Evolutionary conservation across 176 grass and related monocot species (phyloP).

Genomic region (Zoysia pacifica): DNA sequence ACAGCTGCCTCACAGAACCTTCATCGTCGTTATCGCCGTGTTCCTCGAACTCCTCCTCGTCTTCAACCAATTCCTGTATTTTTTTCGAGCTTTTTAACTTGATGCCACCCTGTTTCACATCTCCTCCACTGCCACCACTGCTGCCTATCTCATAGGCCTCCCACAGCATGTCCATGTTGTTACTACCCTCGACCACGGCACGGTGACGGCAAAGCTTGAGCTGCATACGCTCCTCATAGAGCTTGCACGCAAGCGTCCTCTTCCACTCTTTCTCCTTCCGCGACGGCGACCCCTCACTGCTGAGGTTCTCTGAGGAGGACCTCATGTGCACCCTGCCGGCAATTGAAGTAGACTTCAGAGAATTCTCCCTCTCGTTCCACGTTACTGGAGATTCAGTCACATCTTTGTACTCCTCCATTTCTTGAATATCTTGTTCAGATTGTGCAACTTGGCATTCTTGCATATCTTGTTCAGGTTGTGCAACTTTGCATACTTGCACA

Average conservation of each 20-base stretch:
- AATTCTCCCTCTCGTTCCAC: constrained; percentile 30
- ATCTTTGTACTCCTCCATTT: constrained; percentile 5
- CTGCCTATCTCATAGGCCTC: constrained; percentile 85
- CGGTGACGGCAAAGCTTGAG: constrained; percentile 59
- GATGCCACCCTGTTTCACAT: constrained; percentile 23
- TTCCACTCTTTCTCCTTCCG: constrained; percentile 85
- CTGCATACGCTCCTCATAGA: constrained; percentile 89
- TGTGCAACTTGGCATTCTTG: no score
- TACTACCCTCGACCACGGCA: constrained; percentile 48
- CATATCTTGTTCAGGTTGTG: not conserved
- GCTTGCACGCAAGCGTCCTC: constrained; percentile 84
- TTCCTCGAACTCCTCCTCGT: constrained; percentile 16
- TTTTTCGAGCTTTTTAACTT: constrained; percentile 9
- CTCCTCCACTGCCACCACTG: not conserved
- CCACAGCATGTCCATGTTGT: constrained; percentile 97
- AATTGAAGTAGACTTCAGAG: constrained; percentile 48
- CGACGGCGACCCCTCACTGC: constrained; percentile 50
- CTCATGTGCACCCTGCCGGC: constrained; percentile 45
- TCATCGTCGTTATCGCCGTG: constrained; percentile 37
- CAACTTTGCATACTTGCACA: not conserved
- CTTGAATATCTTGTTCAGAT: not conserved
- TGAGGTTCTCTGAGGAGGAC: constrained; percentile 46
- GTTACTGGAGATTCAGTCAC: constrained; percentile 18
- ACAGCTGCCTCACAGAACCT: constrained; percentile 57
- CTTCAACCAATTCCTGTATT: constrained; percentile 7